Evolutionary conservation across 2,329 filamentous ascomycete genomes (phyloP).

Genomic region (Colletotrichum abscissum): DNA sequence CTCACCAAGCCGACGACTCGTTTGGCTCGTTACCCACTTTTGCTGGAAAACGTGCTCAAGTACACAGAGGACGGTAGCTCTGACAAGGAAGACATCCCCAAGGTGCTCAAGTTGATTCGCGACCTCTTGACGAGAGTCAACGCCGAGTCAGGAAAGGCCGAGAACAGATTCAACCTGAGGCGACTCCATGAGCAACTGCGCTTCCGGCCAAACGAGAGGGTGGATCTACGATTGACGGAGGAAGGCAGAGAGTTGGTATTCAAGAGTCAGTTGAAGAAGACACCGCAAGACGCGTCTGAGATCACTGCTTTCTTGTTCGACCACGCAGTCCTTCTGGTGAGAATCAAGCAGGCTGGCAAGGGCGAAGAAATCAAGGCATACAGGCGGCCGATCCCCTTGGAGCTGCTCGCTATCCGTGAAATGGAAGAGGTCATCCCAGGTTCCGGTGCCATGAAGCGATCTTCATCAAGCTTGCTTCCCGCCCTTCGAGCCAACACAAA

Average conservation of each 20-base stretch:
- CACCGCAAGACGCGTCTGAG: slow-evolving; percentile 79
- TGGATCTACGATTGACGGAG: slow-evolving; percentile 94
- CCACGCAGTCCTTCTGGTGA: slow-evolving; percentile 91
- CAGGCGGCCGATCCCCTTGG: slow-evolving; percentile 91
- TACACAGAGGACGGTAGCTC: slow-evolving; percentile 89
- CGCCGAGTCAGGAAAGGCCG: slow-evolving; percentile 93
- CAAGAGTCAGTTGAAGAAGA: slow-evolving; percentile 94
- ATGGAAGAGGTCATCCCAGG: slow-evolving; percentile 96
- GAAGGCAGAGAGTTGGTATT: slow-evolving; percentile 93
- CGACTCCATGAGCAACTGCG: slow-evolving; percentile 92
- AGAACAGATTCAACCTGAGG: slow-evolving; percentile 96
- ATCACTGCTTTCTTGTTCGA: slow-evolving; percentile 97
- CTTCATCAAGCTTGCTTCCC: slow-evolving; percentile 85
- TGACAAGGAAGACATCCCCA: slow-evolving; percentile 92
- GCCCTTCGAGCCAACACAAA: slow-evolving; percentile 58
- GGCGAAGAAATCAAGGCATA: slow-evolving; percentile 95
- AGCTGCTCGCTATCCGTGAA: slow-evolving; percentile 91
- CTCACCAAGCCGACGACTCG: slow-evolving; percentile 97
- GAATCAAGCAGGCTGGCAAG: slow-evolving; percentile 92
- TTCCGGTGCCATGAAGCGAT: slow-evolving; percentile 82
- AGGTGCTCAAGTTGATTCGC: slow-evolving; percentile 87
- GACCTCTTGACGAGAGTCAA: slow-evolving; percentile 91
- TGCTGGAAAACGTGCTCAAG: slow-evolving; percentile 92
- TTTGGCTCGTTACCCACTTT: slow-evolving; percentile 90
- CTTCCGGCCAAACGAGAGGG: slow-evolving; percentile 88